phyloP scores from a whole-genome alignment of 805 yeast genomes.

The Wickerhamiella kurtzmanii region DNA sequence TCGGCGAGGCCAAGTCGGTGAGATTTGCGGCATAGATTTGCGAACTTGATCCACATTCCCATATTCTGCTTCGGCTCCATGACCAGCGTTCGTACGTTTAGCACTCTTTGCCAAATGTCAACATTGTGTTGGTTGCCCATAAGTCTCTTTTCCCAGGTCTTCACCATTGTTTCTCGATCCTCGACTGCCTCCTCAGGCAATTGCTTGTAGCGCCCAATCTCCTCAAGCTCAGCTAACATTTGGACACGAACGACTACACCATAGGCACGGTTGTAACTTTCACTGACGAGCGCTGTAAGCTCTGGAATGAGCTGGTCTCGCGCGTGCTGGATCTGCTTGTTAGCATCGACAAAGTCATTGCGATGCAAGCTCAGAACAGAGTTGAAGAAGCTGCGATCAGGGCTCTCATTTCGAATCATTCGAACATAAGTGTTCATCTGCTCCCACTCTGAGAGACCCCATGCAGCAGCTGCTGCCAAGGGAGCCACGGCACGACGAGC shows the following conservation, averaged over 20 bases:
- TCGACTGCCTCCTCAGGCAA: constrained; percentile 74
- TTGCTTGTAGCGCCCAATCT: constrained; percentile 77
- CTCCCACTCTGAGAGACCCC: constrained; percentile 98
- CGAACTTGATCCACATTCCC: constrained; percentile 97
- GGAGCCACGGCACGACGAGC: constrained; percentile 81
- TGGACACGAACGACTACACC: constrained; percentile 94
- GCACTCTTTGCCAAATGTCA: constrained; percentile 96
- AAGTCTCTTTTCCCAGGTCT: constrained; percentile 87
- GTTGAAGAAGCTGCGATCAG: constrained; percentile 88
- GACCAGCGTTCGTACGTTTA: constrained; percentile 84
- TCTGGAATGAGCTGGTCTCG: constrained; percentile 85
- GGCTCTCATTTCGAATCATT: constrained; percentile 84
- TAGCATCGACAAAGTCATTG: constrained; percentile 72
- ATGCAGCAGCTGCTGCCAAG: constrained; percentile 95
- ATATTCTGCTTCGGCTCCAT: constrained; percentile 91
- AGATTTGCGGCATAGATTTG: constrained; percentile 86
- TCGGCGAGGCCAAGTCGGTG: constrained; percentile 88
- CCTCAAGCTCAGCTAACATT: constrained; percentile 93
- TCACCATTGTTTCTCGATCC: constrained; percentile 54
- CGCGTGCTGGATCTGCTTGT: constrained; percentile 65
- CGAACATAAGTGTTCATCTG: constrained; percentile 81
- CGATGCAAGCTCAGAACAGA: constrained; percentile 79
- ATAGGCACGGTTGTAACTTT: constrained; percentile 91
- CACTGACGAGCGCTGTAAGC: constrained; percentile 85
- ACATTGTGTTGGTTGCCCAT: constrained; percentile 93